These are phyloP conservation scores for Exophiala lecanii-corni DNA, from an alignment of 2,329 filamentous ascomycete species.

Conservation along the genomic window DNA sequence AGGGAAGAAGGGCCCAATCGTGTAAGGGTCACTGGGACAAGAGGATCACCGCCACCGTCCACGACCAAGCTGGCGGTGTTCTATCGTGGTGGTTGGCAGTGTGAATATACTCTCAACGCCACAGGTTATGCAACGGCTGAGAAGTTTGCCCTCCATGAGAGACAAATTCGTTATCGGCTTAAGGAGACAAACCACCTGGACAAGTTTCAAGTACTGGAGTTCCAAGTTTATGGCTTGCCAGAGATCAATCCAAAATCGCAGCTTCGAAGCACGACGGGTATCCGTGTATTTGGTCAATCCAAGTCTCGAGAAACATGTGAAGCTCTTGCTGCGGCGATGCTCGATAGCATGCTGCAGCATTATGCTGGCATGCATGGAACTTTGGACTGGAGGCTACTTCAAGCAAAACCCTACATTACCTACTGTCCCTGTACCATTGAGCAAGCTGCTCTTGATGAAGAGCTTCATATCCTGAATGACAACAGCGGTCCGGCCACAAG, in stretches of 20 bases:
- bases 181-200: constrained; percentile 29
- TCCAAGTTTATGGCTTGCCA: constrained; percentile 29
- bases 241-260: constrained; percentile 34
- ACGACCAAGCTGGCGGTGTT: constrained; percentile 50
- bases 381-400: constrained; percentile 14
- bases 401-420: constrained; percentile 30
- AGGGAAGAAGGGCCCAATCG: constrained; percentile 32
- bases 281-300: constrained; percentile 41
- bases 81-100: constrained; percentile 46
- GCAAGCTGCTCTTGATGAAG: constrained; percentile 26
- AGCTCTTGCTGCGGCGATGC: constrained; percentile 33
- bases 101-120: constrained; percentile 41
- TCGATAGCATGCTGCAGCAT: constrained; percentile 36
- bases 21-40: constrained; percentile 39
- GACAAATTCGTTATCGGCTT: constrained; percentile 39
- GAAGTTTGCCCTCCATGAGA: constrained; percentile 42
- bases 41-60: constrained; percentile 41
- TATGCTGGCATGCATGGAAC: constrained; percentile 28
- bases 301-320: constrained; percentile 32
- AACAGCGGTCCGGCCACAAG: constrained; percentile 12
- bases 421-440: constrained; percentile 27
- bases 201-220: constrained; percentile 29
- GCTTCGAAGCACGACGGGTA: constrained; percentile 37
- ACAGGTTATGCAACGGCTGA: constrained; percentile 42
- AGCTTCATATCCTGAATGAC: constrained; percentile 23